A percentile compares a stretch with the other conserved stretches of the same genome.
These are phyloP conservation scores for Hymenochaete sp. DNA, from an alignment of 1,284 basidiomycete species.

Conservation along the genomic window DNA sequence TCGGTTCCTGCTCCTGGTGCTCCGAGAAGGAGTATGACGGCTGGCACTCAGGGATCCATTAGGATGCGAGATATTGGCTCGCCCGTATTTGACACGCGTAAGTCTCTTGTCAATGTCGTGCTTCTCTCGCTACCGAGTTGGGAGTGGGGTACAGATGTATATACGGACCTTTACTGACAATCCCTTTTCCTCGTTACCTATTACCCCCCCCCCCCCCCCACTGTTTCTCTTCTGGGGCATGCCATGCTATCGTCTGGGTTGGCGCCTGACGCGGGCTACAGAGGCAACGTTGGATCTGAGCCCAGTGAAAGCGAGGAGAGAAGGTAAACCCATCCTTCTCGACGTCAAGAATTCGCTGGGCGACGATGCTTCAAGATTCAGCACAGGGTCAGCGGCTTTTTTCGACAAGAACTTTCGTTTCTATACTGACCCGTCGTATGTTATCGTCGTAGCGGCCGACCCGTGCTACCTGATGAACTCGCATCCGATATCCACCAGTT, in stretches of 20 bases:
- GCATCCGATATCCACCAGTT: constrained; percentile 79
- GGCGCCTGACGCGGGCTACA: neutral
- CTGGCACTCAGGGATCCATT: constrained; percentile 9
- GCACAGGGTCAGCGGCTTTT: constrained; percentile 12
- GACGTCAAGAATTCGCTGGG: constrained; percentile 27
- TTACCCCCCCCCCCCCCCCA: too few species aligned
- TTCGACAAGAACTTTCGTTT: too few species aligned
- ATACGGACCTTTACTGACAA: too few species aligned
- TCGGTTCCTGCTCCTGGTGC: constrained; percentile 11
- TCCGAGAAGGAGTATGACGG: constrained; percentile 18
- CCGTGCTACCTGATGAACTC: constrained; percentile 66
- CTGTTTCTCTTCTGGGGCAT: too few species aligned
- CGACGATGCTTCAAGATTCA: constrained; percentile 3
- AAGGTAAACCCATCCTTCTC: constrained; percentile 63
- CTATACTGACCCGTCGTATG: neutral
- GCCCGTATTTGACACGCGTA: constrained; percentile 20
- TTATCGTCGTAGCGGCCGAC: constrained; percentile 42
- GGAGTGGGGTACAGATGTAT: too few species aligned
- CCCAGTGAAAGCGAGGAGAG: constrained; percentile 55
- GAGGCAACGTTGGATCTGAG: constrained; percentile 39
- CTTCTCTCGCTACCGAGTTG: neutral
- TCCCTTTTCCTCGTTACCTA: too few species aligned
- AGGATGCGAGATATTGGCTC: constrained; percentile 17
- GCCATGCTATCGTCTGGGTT: too few species aligned
- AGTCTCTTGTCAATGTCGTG: neutral